Base-by-base conservation (phyloP, 2,329 filamentous ascomycete species). In the Aspergillus pseudoviridinutans region DNA sequence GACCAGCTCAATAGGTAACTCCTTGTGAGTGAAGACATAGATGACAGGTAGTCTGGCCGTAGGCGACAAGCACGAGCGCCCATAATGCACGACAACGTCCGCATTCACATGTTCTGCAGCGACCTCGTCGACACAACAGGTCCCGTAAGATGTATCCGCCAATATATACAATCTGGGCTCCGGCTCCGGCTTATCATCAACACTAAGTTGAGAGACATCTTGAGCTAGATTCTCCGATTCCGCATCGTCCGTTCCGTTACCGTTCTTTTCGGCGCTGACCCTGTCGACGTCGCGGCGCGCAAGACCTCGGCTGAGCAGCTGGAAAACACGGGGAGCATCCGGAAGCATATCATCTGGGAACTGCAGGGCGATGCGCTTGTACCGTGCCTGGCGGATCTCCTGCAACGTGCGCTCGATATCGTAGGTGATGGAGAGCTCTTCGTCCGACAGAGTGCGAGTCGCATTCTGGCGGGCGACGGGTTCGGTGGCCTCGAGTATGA, bases 81-180 rank as follows among this genome's bases (percentile, higher is more conserved):
- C 94, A 67, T 97, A 99, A 72, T 99, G 94, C 14, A 99, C 88
- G 1, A 97, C 90, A 0, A 92, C 90, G 60, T 97, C 89, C 6
- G 94, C 92, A 67, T 91, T 84, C 17, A 91, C 89, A 72, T 99
- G 94, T 73, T 99, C 92, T 2, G 94, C 94, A 0, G 94, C 94
- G 44, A 97, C 88, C 77, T 99, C 94, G 69, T 99, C 94, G 20
- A 97, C 92, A 69, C 94, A 99, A 76, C 94, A 99, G 0, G 93
- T 88, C 58, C 94, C 95, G 75, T 97, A 99, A 1, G 93, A 97
- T 2, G 94, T 97, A 74, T 99, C 94, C 32, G 89, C 94, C 20
- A 99, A 80, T 59, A 99, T 92, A 66, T 90, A 96, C 53, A 97
- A 80, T 47, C 75, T 77, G 8, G 73, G 69, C 2, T 74, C 64